Conservation (phyloP, 108 stramenopile genomes). For the Skeletonema tropicum region DNA sequence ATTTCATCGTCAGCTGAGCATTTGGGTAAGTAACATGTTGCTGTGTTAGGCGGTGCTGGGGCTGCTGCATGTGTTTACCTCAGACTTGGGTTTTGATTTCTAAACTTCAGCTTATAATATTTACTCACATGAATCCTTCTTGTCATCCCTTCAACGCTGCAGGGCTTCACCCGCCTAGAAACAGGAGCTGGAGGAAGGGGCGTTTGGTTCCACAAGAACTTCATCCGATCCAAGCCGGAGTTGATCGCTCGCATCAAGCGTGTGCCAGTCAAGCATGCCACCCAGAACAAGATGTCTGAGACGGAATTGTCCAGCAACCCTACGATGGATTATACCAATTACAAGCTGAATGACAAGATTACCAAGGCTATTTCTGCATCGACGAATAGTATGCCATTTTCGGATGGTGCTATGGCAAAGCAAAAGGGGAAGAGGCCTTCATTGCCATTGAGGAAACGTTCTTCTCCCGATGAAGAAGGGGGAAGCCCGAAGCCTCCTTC, state of each 20-base stretch:
- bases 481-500: neutral
- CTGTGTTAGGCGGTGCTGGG: no score
- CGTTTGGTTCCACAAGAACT: slow-evolving; percentile 22
- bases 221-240: slow-evolving; percentile 18
- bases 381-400: no score
- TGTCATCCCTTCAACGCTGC: neutral
- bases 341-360: neutral
- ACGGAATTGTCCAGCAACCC: neutral
- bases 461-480: neutral
- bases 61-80: no score
- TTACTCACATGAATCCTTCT: neutral
- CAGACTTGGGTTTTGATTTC: no score
- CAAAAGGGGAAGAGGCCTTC: neutral
- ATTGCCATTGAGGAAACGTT: neutral
- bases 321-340: neutral
- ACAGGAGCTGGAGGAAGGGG: slow-evolving; percentile 20
- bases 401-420: neutral
- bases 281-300: neutral
- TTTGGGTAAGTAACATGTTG: slow-evolving; percentile 9
- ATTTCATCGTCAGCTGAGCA: slow-evolving; percentile 26
- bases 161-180: slow-evolving; percentile 24
- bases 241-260: slow-evolving; percentile 21
- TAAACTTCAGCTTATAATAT: no score
- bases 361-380: neutral
- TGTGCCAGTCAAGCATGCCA: slow-evolving; percentile 17